phyloP scores from a whole-genome alignment of 495 filamentous ascomycete genomes.

The Echria macrotheca region DNA sequence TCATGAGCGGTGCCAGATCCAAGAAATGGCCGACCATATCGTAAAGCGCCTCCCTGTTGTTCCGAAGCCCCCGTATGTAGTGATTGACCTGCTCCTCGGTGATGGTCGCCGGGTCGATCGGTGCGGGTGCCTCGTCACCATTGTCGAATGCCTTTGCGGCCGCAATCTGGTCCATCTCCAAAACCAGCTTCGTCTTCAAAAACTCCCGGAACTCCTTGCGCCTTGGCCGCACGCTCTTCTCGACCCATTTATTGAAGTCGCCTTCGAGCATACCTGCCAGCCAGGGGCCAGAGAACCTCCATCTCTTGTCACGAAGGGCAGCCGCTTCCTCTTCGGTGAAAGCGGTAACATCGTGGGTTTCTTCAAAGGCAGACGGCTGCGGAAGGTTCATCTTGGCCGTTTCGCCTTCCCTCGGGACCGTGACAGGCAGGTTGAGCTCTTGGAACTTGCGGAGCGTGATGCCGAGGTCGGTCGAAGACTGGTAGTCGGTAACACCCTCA shows the following conservation, averaged over 20 bases:
- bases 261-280: slow-evolving; percentile 67
- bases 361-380: slow-evolving; percentile 56
- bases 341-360: slow-evolving; percentile 45
- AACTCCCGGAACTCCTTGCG: slow-evolving; percentile 59
- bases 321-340: slow-evolving; percentile 23
- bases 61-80: slow-evolving; percentile 56
- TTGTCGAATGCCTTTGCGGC: slow-evolving; percentile 43
- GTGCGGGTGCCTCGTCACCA: slow-evolving; percentile 30
- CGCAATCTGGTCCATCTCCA: slow-evolving; percentile 39
- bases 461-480: slow-evolving; percentile 75
- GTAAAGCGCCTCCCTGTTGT: slow-evolving; percentile 41
- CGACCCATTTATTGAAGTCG: slow-evolving; percentile 63
- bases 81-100: slow-evolving; percentile 55
- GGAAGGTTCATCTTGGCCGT: slow-evolving; percentile 8
- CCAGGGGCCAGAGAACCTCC: slow-evolving; percentile 80
- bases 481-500: slow-evolving; percentile 89
- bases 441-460: slow-evolving; percentile 82
- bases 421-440: slow-evolving; percentile 55
- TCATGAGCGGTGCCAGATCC: slow-evolving; percentile 44
- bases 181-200: slow-evolving; percentile 43
- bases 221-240: slow-evolving; percentile 53
- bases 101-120: slow-evolving; percentile 35
- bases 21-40: slow-evolving; percentile 50
- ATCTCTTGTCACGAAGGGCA: slow-evolving; percentile 43
- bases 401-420: slow-evolving; percentile 37